phyloP scores from a whole-genome alignment of 164 flowering plant species.

The Chloranthus sessilifolius region DNA sequence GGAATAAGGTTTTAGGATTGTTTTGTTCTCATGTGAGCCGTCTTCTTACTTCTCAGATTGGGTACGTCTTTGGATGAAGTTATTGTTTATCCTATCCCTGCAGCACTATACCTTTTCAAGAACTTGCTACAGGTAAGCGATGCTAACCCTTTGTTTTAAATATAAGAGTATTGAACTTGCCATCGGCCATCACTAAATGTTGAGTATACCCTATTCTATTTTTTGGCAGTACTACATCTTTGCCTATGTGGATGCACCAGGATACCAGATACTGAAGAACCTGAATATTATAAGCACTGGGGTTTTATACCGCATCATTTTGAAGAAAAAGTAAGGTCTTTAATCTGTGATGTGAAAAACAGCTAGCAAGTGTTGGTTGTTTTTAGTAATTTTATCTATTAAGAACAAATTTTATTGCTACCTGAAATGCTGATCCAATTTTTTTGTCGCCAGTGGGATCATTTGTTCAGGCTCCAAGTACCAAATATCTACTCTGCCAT shows the following conservation, averaged over 20 bases:
- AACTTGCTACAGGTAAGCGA: constrained; percentile 79
- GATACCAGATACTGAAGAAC: constrained; percentile 95
- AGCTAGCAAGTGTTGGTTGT: too few species aligned
- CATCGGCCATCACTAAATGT: neutral
- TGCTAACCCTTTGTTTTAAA: neutral
- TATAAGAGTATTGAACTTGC: neutral
- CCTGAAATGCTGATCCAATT: too few species aligned
- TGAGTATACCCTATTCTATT: constrained; percentile 6
- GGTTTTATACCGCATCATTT: constrained; percentile 79
- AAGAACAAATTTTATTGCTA: too few species aligned
- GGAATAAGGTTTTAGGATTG: neutral
- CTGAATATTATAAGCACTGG: constrained; percentile 96
- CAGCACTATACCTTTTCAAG: constrained; percentile 88
- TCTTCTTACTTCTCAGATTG: constrained; percentile 44
- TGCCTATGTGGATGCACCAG: constrained; percentile 99
- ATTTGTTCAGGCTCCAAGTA: too few species aligned
- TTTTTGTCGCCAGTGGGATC: too few species aligned
- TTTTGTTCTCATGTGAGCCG: constrained; percentile 2
- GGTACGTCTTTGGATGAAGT: constrained; percentile 88
- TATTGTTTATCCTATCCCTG: constrained; percentile 87
- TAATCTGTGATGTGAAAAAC: neutral
- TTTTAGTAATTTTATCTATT: too few species aligned
- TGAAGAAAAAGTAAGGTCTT: constrained; percentile 70
- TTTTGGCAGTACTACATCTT: constrained; percentile 88
- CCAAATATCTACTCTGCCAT: too few species aligned